phyloP scores from a whole-genome alignment of 495 filamentous ascomycete genomes.

The Chaetomidium leptoderma region DNA sequence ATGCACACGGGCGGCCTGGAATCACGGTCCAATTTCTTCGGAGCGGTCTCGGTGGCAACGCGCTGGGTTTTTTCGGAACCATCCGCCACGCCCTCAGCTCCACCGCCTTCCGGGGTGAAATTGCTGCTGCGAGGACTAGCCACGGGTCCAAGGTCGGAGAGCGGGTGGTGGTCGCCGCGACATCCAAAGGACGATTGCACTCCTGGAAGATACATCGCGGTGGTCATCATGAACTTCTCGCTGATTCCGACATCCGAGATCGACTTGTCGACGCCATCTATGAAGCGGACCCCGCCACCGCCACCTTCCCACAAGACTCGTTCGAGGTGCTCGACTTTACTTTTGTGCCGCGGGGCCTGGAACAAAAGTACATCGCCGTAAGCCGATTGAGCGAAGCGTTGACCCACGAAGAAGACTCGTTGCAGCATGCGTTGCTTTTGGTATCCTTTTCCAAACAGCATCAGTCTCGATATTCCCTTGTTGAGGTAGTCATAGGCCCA shows the following conservation, averaged over 20 bases:
- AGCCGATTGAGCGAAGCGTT: constrained; percentile 41
- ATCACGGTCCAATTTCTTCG: constrained; percentile 72
- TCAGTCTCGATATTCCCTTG: constrained; percentile 39
- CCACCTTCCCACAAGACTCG: constrained; percentile 32
- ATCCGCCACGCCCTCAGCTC: constrained; percentile 66
- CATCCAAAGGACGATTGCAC: constrained; percentile 67
- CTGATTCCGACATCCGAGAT: constrained; percentile 43
- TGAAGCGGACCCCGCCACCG: constrained; percentile 27
- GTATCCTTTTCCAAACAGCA: constrained; percentile 34
- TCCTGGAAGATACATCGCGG: constrained; percentile 85
- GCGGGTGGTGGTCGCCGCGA: constrained; percentile 73
- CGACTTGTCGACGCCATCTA: constrained; percentile 33
- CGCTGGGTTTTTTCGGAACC: constrained; percentile 67
- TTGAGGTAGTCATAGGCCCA: constrained; percentile 42
- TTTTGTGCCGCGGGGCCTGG: constrained; percentile 43
- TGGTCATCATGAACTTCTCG: constrained; percentile 57
- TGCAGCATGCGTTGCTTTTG: constrained; percentile 45
- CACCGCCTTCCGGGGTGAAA: constrained; percentile 62
- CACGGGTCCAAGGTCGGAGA: constrained; percentile 70
- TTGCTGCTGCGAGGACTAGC: constrained; percentile 70
- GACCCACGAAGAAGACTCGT: constrained; percentile 36
- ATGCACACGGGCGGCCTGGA: constrained; percentile 76
- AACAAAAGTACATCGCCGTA: constrained; percentile 38
- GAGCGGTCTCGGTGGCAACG: constrained; percentile 47
- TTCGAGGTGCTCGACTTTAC: constrained; percentile 49